Base-by-base conservation (phyloP, 2,329 filamentous ascomycete species). In the Tolypocladium pustulatum region DNA sequence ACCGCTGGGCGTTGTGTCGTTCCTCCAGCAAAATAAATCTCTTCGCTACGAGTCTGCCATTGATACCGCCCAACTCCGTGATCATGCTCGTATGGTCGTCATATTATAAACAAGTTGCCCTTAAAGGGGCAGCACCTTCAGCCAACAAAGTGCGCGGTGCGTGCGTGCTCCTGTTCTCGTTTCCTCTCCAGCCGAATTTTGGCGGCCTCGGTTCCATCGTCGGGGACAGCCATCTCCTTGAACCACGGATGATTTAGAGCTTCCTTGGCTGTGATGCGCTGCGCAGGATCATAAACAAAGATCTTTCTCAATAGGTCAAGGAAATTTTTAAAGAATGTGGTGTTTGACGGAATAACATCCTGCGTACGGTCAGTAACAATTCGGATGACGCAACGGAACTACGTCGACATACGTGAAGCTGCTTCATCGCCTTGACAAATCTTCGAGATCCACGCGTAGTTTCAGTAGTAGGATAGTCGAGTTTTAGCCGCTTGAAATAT, bases 391-490 rank as follows among this genome's bases (percentile, higher is more conserved):
- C 9, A 34, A 13, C 30, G 30, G 30, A 9, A n/a, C 6, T n/a
- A 30, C 6, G 25, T 34, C 25, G 54, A 73, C 82, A 63, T 74
- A 88, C 85, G 61, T 81, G 76, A 34, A 89, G 73, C 58, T 78
- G 78, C 70, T 88, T 88, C 86, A 89, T 89, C n/a, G 84, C 85
- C 69, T 85, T 85, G 15, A 89, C 86, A 66, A 88, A 89, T 65
- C 84, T 76, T 61, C 80, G 77, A 1, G 85, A 88, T 4, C 85
- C 84, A 58, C 85, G 76, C 0, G 83, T 85, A 0, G 86, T 88
- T 15, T 88, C 85, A 2, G 74, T 64, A 2, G 79, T 81, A 3
- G 86, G 86, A 62, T 88, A 89, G 63, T 88, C 85, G 25, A 89
- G 76, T 67, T 80, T 83, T 40, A 81, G 73, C 27, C 85, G 77